phyloP scores from a whole-genome alignment of 2,329 filamentous ascomycete genomes.

The Zelopaecilomyces penicillatus region DNA sequence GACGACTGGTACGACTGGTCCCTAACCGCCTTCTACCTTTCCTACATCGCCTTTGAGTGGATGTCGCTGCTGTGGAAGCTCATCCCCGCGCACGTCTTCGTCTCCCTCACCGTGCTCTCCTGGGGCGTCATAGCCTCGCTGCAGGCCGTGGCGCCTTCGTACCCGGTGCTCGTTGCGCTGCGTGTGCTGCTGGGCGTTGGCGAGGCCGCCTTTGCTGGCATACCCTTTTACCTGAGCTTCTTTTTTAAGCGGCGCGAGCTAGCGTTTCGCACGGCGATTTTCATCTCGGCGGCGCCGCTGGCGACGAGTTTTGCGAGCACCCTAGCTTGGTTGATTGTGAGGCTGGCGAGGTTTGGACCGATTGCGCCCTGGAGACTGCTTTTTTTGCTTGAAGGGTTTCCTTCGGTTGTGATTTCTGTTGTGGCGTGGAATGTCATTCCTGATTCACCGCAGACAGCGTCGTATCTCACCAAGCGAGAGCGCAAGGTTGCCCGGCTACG shows the following conservation, averaged over 20 bases:
- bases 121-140: slow-evolving; percentile 76
- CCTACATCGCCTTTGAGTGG: slow-evolving; percentile 58
- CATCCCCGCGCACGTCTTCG: slow-evolving; percentile 52
- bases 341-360: slow-evolving; percentile 53
- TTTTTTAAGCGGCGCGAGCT: slow-evolving; percentile 63
- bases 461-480: slow-evolving; percentile 54
- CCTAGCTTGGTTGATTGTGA: slow-evolving; percentile 71
- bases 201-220: slow-evolving; percentile 57
- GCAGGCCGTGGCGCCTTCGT: slow-evolving; percentile 59
- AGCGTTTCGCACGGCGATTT: slow-evolving; percentile 76
- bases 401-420: slow-evolving; percentile 66
- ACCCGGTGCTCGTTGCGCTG: slow-evolving; percentile 47
- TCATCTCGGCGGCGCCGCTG: slow-evolving; percentile 76
- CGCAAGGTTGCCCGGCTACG: slow-evolving; percentile 63
- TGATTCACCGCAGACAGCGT: slow-evolving; percentile 60
- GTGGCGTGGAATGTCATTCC: slow-evolving; percentile 69
- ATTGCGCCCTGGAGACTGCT: slow-evolving; percentile 80
- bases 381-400: slow-evolving; percentile 79
- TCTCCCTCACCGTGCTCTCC: slow-evolving; percentile 55
- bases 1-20: slow-evolving; percentile 51
- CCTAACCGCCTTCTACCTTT: slow-evolving; percentile 52
- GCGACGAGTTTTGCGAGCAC: slow-evolving; percentile 72
- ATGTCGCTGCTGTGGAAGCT: slow-evolving; percentile 55
- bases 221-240: slow-evolving; percentile 57
- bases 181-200: slow-evolving; percentile 52